Conservation (phyloP, 2,329 filamentous ascomycete species). For the Hymenoscyphus salicellus region DNA sequence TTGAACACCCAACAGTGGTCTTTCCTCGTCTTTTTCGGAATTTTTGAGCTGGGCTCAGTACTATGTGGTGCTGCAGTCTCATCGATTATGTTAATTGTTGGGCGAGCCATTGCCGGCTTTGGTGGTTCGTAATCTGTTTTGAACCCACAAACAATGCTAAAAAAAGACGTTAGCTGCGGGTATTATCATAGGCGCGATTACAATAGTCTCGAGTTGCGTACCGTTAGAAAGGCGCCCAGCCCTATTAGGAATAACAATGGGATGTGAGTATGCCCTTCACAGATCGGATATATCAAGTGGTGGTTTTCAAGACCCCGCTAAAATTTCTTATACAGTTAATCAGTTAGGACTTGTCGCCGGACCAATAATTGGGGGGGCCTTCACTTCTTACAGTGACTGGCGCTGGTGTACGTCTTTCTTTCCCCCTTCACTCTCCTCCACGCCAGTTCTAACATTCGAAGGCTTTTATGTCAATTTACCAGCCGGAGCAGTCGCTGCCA, state of each 20-base stretch:
- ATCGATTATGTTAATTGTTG: conserved; percentile 53
- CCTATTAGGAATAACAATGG: conserved; percentile 2
- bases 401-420: conserved; percentile 35
- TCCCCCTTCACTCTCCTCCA: background rate
- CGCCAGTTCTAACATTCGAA: background rate
- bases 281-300: background rate
- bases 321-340: background rate
- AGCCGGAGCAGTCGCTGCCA: conserved; percentile 37
- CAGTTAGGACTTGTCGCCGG: conserved; percentile 22
- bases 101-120: conserved; percentile 51
- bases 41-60: conserved; percentile 56
- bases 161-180: conserved; percentile 41
- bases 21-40: conserved; percentile 35
- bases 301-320: background rate
- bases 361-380: conserved; percentile 34
- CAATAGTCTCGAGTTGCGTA: conserved; percentile 44
- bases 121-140: conserved; percentile 34
- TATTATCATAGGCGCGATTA: conserved; percentile 49
- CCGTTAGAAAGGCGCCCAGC: conserved; percentile 19
- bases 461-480: conserved; percentile 43
- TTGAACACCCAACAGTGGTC: background rate
- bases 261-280: background rate
- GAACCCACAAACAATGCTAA: background rate
- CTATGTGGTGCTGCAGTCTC: conserved; percentile 50
- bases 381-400: conserved; percentile 28